Evolutionary conservation across 495 filamentous ascomycete genomes (phyloP), one percentile per base, ranked within the genome.

Genomic region (Massariosphaeria phaeospora): DNA sequence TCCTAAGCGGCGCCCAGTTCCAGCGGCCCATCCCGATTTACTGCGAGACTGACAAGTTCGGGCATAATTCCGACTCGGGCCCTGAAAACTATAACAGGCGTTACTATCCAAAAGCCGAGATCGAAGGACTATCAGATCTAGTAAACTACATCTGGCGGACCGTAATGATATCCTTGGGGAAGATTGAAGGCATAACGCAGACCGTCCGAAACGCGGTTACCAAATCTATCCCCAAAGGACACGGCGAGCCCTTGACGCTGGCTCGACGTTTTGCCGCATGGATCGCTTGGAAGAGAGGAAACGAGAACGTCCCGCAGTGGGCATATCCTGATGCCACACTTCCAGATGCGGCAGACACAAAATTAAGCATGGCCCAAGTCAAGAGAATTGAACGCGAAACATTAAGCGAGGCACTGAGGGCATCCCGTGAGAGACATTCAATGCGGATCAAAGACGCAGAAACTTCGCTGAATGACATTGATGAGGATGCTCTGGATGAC

Each of bases 201-300:
- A 81, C 80, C 42, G 67, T 68, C 26, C 73, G 74, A 55, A 80
- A 84, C 49, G 76, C 80, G 9, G 79, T 88, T 27, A 77, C 73
- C 45, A 73, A 76, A 23, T 83, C 83, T 2, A 85, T 88, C 26
- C 84, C 84, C 1, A 80, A 82, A 66, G 74, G 75, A 20, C 67
- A 75, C 41, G 79, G 78, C 25, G 82, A 88, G 35, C 82, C 84
- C 9, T 64, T 86, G 2, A 76, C 79, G 11, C 69, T 79, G 33
- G 74, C 81, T 48, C 77, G 80, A 48, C 77, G 55, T 21, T 87
- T 88, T 56, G 84, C 82, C 2, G 74, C 84, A 18, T 88, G 85
- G 85, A 78, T 78, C 33, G 77, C 83, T 20, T 87, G 84, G 84
- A 88, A 88, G 61, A 82, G 82, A 44, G 84, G 84, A 3, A 83